Base-by-base conservation (phyloP, 2,329 filamentous ascomycete species). In the Cadophora luteo-olivacea region DNA sequence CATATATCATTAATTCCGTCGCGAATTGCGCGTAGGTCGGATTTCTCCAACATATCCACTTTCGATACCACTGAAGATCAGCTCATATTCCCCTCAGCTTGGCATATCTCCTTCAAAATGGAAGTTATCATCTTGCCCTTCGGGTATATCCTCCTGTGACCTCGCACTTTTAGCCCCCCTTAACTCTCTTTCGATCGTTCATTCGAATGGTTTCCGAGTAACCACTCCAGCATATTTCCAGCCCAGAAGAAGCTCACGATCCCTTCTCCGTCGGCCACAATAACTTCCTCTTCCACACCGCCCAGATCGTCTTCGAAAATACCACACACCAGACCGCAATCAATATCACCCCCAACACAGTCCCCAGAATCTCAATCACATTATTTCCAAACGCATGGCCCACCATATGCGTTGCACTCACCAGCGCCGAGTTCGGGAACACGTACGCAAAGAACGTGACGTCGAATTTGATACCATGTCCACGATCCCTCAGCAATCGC, bases 391-490 rank as follows among this genome's bases (percentile, higher is more conserved):
- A 62, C 11, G 60, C 60, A 4, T 49, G 33, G 7, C 60, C 60
- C 25, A 62, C 60, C 36, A 41, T 41, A 49, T 62, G 60, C 60
- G 60, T 62, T 14, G 32, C 38, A 29, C 60, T 62, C 14, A 62
- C 60, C 60, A 62, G 25, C 11, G 60, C 60, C 33, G 60, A 45
- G 22, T 62, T 62, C 22, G 60, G 60, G 4, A 62, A 62, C 19
- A 62, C 60, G 29, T 45, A 62, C 25, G 60, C 60, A 32, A 62
- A 62, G 60, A 62, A 62, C n/a, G 60, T 41, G 11, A 62, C 38
- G 32, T 62, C 38, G 60, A 62, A 62, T 11, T 49, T 32, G 16
- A 49, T 45, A 2, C 41, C 41, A 45, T 45, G 41, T 45, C 41
- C 41, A 45, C 41, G 41, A 45, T 45, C 41, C 41, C 41, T 45